A percentile compares a stretch with the other conserved stretches of the same genome.
Conservation (phyloP, 148 eudicot genomes). For the Camellia sinensis region DNA sequence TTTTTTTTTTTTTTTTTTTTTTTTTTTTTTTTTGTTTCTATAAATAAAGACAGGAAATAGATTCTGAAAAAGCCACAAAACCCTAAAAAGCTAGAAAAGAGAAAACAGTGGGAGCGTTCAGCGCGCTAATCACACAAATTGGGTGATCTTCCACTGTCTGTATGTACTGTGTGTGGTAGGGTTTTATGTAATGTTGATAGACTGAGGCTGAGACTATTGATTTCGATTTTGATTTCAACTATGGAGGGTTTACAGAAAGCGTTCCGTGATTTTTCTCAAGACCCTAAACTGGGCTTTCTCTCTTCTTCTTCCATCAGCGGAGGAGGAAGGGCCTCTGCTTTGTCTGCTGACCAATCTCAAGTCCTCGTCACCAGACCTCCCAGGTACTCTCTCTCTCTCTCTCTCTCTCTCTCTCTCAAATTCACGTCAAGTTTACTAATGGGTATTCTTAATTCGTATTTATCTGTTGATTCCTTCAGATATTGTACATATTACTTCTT, state of each 20-base stretch:
- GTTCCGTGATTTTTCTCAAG: conserved; percentile 25
- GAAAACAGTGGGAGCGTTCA: no score
- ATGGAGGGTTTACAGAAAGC: conserved; percentile 50
- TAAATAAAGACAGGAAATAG: no score
- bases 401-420: neutral
- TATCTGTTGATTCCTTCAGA: neutral
- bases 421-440: neutral
- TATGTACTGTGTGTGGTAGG: no score
- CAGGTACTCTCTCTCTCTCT: conserved; percentile 24
- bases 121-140: no score
- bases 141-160: no score
- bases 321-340: conserved; percentile 1
- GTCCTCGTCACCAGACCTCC: conserved; percentile 40
- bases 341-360: conserved; percentile 8
- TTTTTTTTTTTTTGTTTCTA: no score
- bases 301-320: conserved; percentile 15
- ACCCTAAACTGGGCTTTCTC: conserved; percentile 24
- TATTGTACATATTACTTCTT: neutral
- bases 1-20: no score
- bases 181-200: no score
- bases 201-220: no score
- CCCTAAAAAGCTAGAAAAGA: no score
- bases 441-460: neutral
- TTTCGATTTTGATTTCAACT: neutral
- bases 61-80: no score